Evolutionary conservation across 495 filamentous ascomycete genomes (phyloP).

Genomic region (Aspergillus campestris): DNA sequence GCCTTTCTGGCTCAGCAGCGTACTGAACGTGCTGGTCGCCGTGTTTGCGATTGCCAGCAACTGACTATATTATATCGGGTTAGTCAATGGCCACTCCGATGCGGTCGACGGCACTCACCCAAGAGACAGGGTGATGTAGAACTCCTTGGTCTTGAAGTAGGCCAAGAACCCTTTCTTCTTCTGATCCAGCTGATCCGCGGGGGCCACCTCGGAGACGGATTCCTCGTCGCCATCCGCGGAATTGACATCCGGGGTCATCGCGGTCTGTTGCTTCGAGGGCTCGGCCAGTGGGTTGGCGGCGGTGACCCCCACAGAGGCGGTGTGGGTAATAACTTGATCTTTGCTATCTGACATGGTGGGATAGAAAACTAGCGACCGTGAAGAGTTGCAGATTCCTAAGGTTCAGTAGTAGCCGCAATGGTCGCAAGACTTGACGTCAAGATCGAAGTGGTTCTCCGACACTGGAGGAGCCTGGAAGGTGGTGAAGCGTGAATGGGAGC

Average conservation of each 20-base stretch:
- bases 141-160: slow-evolving; percentile 76
- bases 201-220: slow-evolving; percentile 11
- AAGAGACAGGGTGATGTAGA: slow-evolving; percentile 72
- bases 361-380: too few relatives aligned
- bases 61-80: slow-evolving; percentile 45
- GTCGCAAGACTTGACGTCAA: not conserved
- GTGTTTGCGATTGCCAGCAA: slow-evolving; percentile 82
- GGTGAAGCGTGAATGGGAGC: slow-evolving; percentile 21
- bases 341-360: slow-evolving; percentile 22
- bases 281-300: slow-evolving; percentile 1
- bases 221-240: slow-evolving; percentile 1
- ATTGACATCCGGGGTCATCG: slow-evolving; percentile 10
- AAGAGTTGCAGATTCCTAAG: too few relatives aligned
- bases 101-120: slow-evolving; percentile 43
- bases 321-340: slow-evolving; percentile 19
- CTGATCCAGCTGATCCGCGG: slow-evolving; percentile 29
- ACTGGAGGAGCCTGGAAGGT: too few relatives aligned
- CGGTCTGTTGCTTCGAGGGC: slow-evolving; percentile 19
- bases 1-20: slow-evolving; percentile 55
- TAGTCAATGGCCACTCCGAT: not conserved
- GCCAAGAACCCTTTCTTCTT: slow-evolving; percentile 58
- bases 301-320: slow-evolving; percentile 9
- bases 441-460: too few relatives aligned
- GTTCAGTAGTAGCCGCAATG: too few relatives aligned
- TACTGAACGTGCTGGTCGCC: slow-evolving; percentile 77